Conservation (phyloP, 164 flowering plant species). For the Piper longum region DNA sequence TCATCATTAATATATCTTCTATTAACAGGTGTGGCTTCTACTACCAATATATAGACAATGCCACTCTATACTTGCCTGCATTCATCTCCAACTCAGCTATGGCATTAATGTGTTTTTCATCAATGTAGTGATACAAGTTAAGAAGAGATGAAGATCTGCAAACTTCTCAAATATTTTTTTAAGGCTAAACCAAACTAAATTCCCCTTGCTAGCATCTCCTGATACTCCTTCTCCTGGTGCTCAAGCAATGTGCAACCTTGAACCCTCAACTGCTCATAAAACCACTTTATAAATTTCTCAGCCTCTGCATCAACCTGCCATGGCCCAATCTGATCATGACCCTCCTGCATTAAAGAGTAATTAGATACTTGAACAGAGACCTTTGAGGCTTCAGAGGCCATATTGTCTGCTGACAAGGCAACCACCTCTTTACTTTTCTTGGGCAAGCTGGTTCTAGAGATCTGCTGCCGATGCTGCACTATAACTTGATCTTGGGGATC, state of each 20-base stretch:
- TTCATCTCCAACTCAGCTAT: too few species aligned
- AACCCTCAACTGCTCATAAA: constrained; percentile 37
- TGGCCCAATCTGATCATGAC: constrained; percentile 4
- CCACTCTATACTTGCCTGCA: too few species aligned
- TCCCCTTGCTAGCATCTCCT: constrained; percentile 19
- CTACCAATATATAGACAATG: too few species aligned
- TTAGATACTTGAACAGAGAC: constrained; percentile 23
- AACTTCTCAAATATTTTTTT: too few species aligned
- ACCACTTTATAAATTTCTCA: constrained; percentile 42
- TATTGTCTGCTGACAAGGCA: constrained; percentile 7
- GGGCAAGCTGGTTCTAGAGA: constrained; percentile 18
- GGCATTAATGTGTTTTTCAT: too few species aligned
- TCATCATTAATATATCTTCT: too few species aligned
- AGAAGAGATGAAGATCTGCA: too few species aligned
- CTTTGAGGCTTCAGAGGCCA: constrained; percentile 22
- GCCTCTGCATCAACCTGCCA: constrained; percentile 35
- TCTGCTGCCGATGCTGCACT: constrained; percentile 8
- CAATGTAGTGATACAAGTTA: too few species aligned
- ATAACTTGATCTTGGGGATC: neutral
- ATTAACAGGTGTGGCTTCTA: too few species aligned
- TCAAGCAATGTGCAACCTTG: constrained; percentile 32
- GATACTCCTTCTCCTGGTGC: constrained; percentile 17
- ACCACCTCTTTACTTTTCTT: constrained; percentile 13
- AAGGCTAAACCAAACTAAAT: constrained; percentile 16
- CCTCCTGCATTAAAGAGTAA: constrained; percentile 28